Conservation (phyloP, 345 rosid genomes). For the Populus pruinosa region DNA sequence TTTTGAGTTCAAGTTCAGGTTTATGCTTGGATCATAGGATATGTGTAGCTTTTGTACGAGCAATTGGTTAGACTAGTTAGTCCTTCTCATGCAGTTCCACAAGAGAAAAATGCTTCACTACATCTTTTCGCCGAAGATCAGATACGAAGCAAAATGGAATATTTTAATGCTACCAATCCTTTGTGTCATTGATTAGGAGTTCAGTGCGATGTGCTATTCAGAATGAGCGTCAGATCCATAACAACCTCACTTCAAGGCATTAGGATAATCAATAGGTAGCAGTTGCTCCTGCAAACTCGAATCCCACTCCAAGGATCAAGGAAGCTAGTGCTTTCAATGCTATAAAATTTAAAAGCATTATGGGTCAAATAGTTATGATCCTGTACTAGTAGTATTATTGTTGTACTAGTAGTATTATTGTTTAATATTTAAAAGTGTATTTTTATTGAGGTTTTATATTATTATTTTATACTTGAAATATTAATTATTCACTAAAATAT, state of each 20-base stretch:
- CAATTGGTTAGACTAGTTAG: not conserved
- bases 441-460: too few relatives aligned
- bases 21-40: not conserved
- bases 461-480: too few relatives aligned
- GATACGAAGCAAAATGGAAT: not conserved
- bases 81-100: not conserved
- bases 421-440: too few relatives aligned
- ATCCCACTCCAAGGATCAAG: constrained; percentile 3
- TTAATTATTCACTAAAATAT: too few relatives aligned
- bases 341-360: not conserved
- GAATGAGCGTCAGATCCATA: not conserved
- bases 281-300: not conserved
- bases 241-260: not conserved
- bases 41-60: not conserved
- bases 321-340: not conserved
- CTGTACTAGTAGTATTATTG: constrained; percentile 7
- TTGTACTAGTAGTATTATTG: too few relatives aligned
- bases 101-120: too few relatives aligned
- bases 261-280: not conserved
- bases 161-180: not conserved
- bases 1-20: not conserved
- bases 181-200: not conserved
- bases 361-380: not conserved
- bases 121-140: too few relatives aligned
- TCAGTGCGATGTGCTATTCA: not conserved